A percentile compares a stretch with the other conserved stretches of the same genome.
Conservation (phyloP, 1,284 basidiomycete genomes). For the Afroboletus lepidellus region DNA sequence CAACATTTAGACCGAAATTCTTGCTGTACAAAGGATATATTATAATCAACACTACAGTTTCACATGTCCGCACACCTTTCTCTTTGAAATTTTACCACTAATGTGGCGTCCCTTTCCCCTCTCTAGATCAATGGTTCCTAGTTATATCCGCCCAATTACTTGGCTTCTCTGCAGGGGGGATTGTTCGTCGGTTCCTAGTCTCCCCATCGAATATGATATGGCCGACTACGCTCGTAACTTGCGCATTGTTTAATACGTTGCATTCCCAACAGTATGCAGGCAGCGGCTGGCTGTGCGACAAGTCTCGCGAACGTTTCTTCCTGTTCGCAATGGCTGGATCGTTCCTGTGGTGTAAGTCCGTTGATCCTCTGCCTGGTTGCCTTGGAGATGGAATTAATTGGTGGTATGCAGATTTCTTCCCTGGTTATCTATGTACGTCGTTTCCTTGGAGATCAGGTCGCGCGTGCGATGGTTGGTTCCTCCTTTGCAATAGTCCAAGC, state of each 20-base stretch:
- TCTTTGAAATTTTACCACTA: not conserved
- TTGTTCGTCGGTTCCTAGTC: constrained; percentile 74
- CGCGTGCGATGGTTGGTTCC: not conserved
- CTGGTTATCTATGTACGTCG: constrained; percentile 64
- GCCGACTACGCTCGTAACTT: constrained; percentile 81
- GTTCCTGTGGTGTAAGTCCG: constrained; percentile 47
- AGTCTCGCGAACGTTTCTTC: constrained; percentile 80
- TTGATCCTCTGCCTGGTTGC: not conserved
- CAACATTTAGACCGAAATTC: constrained; percentile 48
- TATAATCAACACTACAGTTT: constrained; percentile 37
- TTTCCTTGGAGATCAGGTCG: constrained; percentile 4
- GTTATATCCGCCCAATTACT: constrained; percentile 86
- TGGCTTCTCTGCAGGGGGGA: constrained; percentile 84
- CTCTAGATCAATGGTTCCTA: constrained; percentile 66
- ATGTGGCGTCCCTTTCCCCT: constrained; percentile 3
- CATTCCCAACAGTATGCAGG: constrained; percentile 63
- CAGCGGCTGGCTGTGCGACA: constrained; percentile 59
- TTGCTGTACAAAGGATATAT: constrained; percentile 39
- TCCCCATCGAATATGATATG: constrained; percentile 91
- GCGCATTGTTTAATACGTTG: constrained; percentile 80
- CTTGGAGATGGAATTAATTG: constrained; percentile 2
- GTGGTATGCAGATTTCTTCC: constrained; percentile 45
- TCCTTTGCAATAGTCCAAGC: constrained; percentile 42
- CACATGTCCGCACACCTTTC: constrained; percentile 28
- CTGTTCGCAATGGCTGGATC: constrained; percentile 45